Percentiles rank a stretch among this genome's conserved stretches.
Evolutionary conservation across 176 grass and related monocot species (phyloP).

Genomic region (Raddia guianensis): DNA sequence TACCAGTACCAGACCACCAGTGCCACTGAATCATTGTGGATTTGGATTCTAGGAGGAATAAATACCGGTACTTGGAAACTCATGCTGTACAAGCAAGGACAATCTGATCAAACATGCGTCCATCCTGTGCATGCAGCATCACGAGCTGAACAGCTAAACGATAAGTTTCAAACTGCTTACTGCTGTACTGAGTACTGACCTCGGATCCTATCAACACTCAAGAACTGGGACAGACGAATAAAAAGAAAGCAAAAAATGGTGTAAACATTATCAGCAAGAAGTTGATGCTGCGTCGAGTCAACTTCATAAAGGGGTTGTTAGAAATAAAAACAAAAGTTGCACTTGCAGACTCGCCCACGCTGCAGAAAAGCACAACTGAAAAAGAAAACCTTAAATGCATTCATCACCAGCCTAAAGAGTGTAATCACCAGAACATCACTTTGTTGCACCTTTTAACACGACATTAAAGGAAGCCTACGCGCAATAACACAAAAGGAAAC

Average conservation of each 20-base stretch:
- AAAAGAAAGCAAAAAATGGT: background rate
- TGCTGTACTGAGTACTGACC: slow-evolving; percentile 12
- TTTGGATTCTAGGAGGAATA: background rate
- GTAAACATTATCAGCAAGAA: background rate
- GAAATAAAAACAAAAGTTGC: slow-evolving; percentile 38
- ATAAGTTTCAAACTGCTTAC: background rate
- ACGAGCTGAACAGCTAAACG: slow-evolving; percentile 21
- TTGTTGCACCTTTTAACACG: slow-evolving; percentile 45
- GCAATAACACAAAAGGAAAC: slow-evolving; percentile 1
- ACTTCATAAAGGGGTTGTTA: background rate
- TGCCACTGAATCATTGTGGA: background rate
- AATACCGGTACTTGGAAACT: slow-evolving; percentile 8
- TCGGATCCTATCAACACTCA: background rate
- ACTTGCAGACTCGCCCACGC: slow-evolving; percentile 32
- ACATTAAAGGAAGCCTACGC: slow-evolving; percentile 29
- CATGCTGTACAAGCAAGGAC: slow-evolving; percentile 23
- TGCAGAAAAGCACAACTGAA: slow-evolving; percentile 42
- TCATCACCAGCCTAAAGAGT: slow-evolving; percentile 47
- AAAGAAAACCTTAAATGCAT: slow-evolving; percentile 47
- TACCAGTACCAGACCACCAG: background rate
- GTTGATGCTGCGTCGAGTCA: slow-evolving; percentile 30
- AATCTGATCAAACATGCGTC: slow-evolving; percentile 2
- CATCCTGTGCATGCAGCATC: slow-evolving; percentile 1
- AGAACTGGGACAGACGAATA: background rate
- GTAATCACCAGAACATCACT: slow-evolving; percentile 30